Percentiles rank a stretch among this genome's conserved stretches.
These are phyloP conservation scores for Aspergillus sp. DNA, from an alignment of 2,329 filamentous ascomycete genomes.

Conservation along the genomic window DNA sequence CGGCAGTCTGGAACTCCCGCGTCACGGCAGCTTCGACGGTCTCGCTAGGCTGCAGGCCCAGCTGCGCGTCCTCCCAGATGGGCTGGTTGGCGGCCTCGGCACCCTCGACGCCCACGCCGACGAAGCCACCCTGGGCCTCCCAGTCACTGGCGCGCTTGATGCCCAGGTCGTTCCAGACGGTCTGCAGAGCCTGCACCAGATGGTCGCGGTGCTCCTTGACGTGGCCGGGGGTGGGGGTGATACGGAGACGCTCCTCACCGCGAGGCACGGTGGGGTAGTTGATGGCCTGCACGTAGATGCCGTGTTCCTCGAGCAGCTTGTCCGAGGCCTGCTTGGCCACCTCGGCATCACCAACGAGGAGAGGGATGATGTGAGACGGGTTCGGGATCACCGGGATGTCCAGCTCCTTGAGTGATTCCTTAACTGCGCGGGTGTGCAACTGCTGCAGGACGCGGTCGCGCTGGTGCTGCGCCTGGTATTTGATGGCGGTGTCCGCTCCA, in stretches of 20 bases:
- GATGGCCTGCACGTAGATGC: constrained; percentile 97
- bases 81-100: constrained; percentile 62
- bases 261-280: constrained; percentile 98
- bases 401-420: constrained; percentile 72
- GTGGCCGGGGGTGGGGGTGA: constrained; percentile 95
- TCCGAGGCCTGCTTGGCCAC: constrained; percentile 90
- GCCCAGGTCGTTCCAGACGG: constrained; percentile 82
- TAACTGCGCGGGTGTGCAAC: constrained; percentile 92
- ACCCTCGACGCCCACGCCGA: constrained; percentile 80
- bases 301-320: constrained; percentile 82
- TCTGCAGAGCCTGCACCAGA: constrained; percentile 78
- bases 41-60: constrained; percentile 66
- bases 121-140: constrained; percentile 87
- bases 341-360: constrained; percentile 92
- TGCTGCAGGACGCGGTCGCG: constrained; percentile 92
- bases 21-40: constrained; percentile 61
- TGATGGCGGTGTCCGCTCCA: constrained; percentile 84
- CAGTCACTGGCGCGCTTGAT: constrained; percentile 94
- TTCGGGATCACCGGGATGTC: constrained; percentile 98
- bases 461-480: constrained; percentile 84
- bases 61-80: constrained; percentile 91
- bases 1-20: constrained; percentile 35
- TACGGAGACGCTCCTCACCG: constrained; percentile 93
- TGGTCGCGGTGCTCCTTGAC: constrained; percentile 80
- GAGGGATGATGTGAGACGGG: constrained; percentile 91